These are phyloP conservation scores for Pleurozium schreberi DNA, from an alignment of 225 moss, liverwort and hornwort genomes.

Conservation along the genomic window DNA sequence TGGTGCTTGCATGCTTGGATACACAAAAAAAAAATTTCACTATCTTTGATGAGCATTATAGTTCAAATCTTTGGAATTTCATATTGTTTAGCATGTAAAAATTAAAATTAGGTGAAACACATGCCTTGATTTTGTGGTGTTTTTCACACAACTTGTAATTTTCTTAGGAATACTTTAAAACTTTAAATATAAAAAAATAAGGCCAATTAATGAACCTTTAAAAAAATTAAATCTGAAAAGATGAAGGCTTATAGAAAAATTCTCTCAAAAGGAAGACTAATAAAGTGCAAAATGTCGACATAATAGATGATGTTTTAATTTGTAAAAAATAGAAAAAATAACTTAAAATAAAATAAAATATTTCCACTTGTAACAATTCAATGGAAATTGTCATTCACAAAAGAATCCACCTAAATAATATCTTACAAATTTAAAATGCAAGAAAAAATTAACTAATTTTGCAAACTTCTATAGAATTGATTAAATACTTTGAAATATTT, in stretches of 20 bases:
- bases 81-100: background rate
- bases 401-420: background rate
- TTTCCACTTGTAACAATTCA: background rate
- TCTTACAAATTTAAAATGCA: background rate
- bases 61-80: background rate
- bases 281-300: background rate
- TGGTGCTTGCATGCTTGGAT: background rate
- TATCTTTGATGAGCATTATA: rapidly evolving
- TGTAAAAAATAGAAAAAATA: no score
- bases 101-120: no score
- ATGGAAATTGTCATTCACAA: background rate
- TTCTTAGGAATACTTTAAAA: no score
- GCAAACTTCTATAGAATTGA: background rate
- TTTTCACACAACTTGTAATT: no score
- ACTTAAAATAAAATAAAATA: no score
- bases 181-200: background rate
- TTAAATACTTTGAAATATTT: background rate
- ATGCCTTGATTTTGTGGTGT: no score
- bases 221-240: background rate
- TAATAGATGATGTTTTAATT: background rate
- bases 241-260: background rate
- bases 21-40: no score
- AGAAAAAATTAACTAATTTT: background rate
- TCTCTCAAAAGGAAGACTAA: background rate
- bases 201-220: background rate